Base-by-base conservation (phyloP, 2,329 filamentous ascomycete genomes). In the Fusarium succisae region DNA sequence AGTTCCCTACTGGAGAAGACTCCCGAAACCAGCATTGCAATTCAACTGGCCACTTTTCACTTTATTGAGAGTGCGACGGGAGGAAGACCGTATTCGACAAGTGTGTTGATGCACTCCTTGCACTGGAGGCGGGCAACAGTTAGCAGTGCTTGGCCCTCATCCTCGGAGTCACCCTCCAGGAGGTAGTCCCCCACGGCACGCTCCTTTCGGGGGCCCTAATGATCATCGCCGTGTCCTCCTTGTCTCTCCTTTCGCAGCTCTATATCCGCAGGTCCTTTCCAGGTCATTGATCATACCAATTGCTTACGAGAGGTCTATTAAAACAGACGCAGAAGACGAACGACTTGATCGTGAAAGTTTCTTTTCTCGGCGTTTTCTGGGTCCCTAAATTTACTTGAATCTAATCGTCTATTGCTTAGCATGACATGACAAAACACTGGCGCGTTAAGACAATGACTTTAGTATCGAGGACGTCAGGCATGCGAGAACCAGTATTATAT, bases 21-120 rank as follows among this genome's bases (percentile, higher is more conserved):
- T 73, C 79, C 1, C 76, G 75, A 17, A 63, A 81, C 0, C 66
- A 79, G 7, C 80, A 82, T 45, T 78, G 72, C 35, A 1, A 62
- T 6, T 65, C 69, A 1, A 80, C 73, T 1, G 76, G 73, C 1
- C 80, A 82, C 45, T 30, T 43, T 3, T 11, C 9, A 5, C 76
- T 72, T 14, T 30, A 65, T 0, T 75, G 74, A 50, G 78, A 82
- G 39, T 82, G 80, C 50, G 71, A 76, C 7, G 54, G 43, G 38
- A 41, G 38, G 22, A 43, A n/a, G 13, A n/a, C 39, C 22, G 39
- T n/a, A 15, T 43, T 43, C 3, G 22, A n/a, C 2, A 43, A 43
- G 22, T 30, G 4, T 30, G 28, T 30, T 12, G 28, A 30, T 30
- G 28, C 28, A 12, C 3, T 30, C 28, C 28, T 28, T 28, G 8